These are phyloP conservation scores for Apocynum venetum DNA, from an alignment of 257 asterid species.

Conservation along the genomic window DNA sequence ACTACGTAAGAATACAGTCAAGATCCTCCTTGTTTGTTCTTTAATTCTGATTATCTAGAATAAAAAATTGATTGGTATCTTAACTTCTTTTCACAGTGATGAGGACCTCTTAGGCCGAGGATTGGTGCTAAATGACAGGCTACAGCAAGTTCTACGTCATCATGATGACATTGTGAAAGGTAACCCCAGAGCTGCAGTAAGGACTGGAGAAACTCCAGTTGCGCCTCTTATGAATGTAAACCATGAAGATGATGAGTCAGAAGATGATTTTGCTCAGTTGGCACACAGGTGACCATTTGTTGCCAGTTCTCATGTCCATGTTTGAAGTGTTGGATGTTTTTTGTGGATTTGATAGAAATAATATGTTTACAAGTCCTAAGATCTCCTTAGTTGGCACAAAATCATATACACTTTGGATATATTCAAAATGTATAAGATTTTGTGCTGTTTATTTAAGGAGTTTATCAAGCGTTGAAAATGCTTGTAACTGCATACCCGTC, in stretches of 20 bases:
- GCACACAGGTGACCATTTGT: conserved; percentile 60
- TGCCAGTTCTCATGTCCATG: neutral
- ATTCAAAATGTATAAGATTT: neutral
- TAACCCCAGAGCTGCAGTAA: conserved; percentile 34
- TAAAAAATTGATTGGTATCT: conserved; percentile 8
- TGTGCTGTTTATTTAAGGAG: neutral
- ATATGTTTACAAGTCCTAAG: neutral
- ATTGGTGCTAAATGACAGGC: conserved; percentile 65
- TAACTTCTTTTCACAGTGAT: conserved; percentile 43
- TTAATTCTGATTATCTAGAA: conserved; percentile 8
- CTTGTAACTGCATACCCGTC: neutral
- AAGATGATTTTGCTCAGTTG: conserved; percentile 79
- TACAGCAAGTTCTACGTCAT: conserved; percentile 70
- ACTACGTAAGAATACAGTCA: conserved; percentile 52
- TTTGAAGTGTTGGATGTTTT: neutral
- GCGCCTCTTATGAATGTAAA: conserved; percentile 77
- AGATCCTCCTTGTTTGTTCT: neutral
- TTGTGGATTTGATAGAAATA: neutral
- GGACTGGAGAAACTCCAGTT: conserved; percentile 39
- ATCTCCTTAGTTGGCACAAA: too few relatives aligned
- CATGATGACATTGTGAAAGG: conserved; percentile 75
- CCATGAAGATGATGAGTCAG: conserved; percentile 89
- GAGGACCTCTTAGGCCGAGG: conserved; percentile 84
- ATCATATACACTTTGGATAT: too few relatives aligned
- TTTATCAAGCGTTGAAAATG: neutral